phyloP scores from a whole-genome alignment of 495 filamentous ascomycete species.

The Chaetomium fimeti region DNA sequence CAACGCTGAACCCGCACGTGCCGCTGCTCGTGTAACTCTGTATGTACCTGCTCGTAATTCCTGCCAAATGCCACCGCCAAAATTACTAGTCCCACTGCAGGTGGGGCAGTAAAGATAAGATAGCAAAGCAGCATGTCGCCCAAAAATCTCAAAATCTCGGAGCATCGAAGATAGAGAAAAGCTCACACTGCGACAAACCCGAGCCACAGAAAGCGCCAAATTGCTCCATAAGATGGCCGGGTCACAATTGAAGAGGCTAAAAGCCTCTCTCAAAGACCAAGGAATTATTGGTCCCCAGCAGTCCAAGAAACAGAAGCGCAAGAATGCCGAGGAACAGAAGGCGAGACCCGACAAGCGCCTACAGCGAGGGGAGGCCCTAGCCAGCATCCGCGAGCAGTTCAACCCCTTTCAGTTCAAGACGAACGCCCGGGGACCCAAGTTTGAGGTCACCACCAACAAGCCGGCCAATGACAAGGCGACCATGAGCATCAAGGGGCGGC shows the following conservation, averaged over 20 bases:
- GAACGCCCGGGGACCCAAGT: conserved; percentile 66
- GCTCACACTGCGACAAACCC: background rate
- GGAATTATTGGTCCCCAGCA: conserved; percentile 85
- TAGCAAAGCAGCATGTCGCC: conserved; percentile 22
- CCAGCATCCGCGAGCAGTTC: conserved; percentile 87
- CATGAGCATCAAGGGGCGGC: conserved; percentile 62
- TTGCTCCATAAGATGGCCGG: conserved; percentile 67
- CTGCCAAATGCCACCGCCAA: conserved; percentile 33
- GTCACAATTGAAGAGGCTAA: conserved; percentile 94
- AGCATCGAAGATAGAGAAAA: background rate
- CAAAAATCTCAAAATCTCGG: conserved; percentile 33
- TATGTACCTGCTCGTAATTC: too few species aligned
- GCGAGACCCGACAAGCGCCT: conserved; percentile 63
- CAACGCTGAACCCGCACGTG: too few species aligned
- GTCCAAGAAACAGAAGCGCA: conserved; percentile 85
- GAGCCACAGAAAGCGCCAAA: background rate
- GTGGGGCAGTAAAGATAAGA: conserved; percentile 37
- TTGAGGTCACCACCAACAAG: conserved; percentile 65
- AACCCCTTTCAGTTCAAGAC: conserved; percentile 94
- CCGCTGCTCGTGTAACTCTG: too few species aligned
- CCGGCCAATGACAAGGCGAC: conserved; percentile 49
- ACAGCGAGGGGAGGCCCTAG: conserved; percentile 70
- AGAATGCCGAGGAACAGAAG: conserved; percentile 63
- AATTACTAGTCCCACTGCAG: conserved; percentile 19
- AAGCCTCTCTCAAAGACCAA: conserved; percentile 79